phyloP scores from a whole-genome alignment of 2,329 filamentous ascomycete genomes.

The Fonsecaea pedrosoi region DNA sequence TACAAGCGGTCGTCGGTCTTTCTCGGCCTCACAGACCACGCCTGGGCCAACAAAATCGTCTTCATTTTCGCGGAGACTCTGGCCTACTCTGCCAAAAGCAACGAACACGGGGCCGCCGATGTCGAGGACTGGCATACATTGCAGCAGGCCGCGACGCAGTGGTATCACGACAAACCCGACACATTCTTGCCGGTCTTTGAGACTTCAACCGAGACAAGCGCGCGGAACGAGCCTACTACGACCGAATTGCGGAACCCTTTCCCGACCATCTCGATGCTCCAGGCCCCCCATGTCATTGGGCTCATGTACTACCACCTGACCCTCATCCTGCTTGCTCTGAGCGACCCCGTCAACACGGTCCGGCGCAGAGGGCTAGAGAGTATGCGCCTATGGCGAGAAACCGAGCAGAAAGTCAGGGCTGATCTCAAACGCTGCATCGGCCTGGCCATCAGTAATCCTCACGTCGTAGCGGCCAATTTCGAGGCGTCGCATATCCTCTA shows the following conservation, averaged over 20 bases:
- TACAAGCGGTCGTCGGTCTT: constrained; percentile 4
- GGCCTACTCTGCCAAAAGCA: not conserved
- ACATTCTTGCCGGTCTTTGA: constrained; percentile 6
- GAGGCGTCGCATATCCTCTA: constrained; percentile 6
- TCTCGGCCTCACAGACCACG: constrained; percentile 4
- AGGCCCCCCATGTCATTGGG: constrained; percentile 9
- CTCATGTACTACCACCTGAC: constrained; percentile 13
- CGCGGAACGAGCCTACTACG: not conserved
- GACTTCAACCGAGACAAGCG: not conserved
- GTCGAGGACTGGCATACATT: constrained; percentile 9
- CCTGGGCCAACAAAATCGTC: constrained; percentile 11
- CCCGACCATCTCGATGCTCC: constrained; percentile 9
- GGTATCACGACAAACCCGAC: constrained; percentile 4
- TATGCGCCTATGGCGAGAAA: not conserved
- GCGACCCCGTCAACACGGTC: not conserved
- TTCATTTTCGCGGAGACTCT: constrained; percentile 9
- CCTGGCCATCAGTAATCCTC: not conserved
- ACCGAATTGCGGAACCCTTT: not conserved
- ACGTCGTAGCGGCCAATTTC: not conserved
- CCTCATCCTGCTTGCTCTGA: constrained; percentile 5
- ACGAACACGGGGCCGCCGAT: not conserved
- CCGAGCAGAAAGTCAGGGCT: not conserved
- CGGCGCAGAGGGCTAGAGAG: not conserved
- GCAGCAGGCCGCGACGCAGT: constrained; percentile 4
- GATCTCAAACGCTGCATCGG: constrained; percentile 5